Evolutionary conservation across 129 eudicot genomes (phyloP), one percentile per base, ranked within the genome.

Genomic region (Tagetes patula): DNA sequence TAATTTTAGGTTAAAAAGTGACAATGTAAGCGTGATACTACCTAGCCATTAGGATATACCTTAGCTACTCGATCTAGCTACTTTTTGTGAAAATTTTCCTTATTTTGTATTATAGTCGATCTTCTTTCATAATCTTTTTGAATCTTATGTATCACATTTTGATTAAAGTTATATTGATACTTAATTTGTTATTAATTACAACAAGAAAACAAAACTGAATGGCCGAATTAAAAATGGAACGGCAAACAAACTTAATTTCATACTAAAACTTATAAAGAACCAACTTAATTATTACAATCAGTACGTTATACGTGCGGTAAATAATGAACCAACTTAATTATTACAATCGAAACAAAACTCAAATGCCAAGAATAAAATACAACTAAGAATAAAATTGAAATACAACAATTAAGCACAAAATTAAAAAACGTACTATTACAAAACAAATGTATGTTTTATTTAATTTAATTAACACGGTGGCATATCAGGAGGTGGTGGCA

Each of bases 401-500:
- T 20, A 20, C 27, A 20, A 20, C 27, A 20, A 20, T 20, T 62
- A 62, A 36, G 13, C 68, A 63, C 5, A 39, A n/a, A 3, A n/a
- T 11, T 50, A 3, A 3, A 33, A 59, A 33, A 59, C 41, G 6
- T 5, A 31, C 38, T 8, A 56, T 2, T 56, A 56, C 1, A 6
- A 56, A 8, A 56, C 8, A 8, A 6, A 30, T 27, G 1, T 0
- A 2, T 42, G 9, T 20, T 20, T 39, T 39, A 39, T 53, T 53
- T n/a, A 4, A 33, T 2, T 32, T 13, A 39, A 63, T 68, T 82
- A 87, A 74, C 91, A 87, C 0, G 86, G 91, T 3, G 96, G 96
- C 92, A 89, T 82, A 36, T 84, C 80, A 7, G 80, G 79, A n/a
- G 92, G 96, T 13, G 90, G 96, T 9, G 92, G 92, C 39, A 82